Conservation (phyloP, 441 rosid genomes). For the Mallotus japonicus region DNA sequence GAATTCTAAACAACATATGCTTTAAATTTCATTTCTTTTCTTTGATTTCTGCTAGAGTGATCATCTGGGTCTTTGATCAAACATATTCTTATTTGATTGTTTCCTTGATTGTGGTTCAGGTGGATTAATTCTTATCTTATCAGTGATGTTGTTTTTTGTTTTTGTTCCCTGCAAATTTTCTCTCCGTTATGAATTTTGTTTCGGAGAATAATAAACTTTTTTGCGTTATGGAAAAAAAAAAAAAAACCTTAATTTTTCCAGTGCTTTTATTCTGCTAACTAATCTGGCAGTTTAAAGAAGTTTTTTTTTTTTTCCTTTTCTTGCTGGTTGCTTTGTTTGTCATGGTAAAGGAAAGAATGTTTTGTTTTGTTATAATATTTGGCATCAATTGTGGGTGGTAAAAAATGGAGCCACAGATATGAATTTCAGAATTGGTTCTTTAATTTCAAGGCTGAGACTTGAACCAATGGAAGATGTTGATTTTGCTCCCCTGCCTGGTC, state of each 20-base stretch:
- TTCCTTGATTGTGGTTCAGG: constrained; percentile 14
- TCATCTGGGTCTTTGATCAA: constrained; percentile 22
- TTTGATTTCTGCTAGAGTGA: too few relatives aligned
- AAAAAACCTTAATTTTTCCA: too few relatives aligned
- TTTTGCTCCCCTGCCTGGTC: constrained; percentile 77
- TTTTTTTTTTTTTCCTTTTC: too few relatives aligned
- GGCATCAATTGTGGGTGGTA: too few relatives aligned
- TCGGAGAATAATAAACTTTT: neutral
- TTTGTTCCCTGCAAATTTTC: neutral
- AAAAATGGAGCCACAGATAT: constrained; percentile 38
- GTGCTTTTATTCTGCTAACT: too few relatives aligned
- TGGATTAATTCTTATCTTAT: neutral
- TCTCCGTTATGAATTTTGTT: neutral
- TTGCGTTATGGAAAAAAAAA: too few relatives aligned
- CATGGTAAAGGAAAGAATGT: too few relatives aligned
- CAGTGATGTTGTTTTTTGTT: neutral
- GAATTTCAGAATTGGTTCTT: constrained; percentile 51
- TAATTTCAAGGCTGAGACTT: constrained; percentile 79
- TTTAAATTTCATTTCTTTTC: too few relatives aligned
- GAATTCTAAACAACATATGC: too few relatives aligned
- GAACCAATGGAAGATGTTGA: constrained; percentile 64
- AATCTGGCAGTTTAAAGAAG: too few relatives aligned
- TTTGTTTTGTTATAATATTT: too few relatives aligned
- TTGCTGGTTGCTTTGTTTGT: too few relatives aligned
- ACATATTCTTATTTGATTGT: constrained; percentile 20